Evolutionary conservation across 208 protist species (phyloP), one percentile per base, ranked within the genome.

Genomic region (Angomonas ambiguus): DNA sequence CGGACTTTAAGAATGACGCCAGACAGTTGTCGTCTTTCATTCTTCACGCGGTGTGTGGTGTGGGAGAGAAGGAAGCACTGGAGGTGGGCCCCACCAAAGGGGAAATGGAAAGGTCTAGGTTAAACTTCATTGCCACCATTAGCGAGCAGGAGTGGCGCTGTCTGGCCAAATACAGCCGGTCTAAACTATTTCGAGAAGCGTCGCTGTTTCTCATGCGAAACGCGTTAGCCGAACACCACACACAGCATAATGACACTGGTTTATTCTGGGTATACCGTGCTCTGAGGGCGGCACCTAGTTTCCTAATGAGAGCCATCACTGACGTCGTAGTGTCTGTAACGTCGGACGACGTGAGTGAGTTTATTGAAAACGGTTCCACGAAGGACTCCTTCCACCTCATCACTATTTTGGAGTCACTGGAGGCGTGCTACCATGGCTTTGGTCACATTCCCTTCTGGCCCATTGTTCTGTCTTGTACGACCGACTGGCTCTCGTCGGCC

Each of bases 91-190:
- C 28, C 24, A 28, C 2, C 28, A n/a, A 3, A 32, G 25, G 34
- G 22, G 24, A 59, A 10, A 20, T 24, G 5, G 10, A n/a, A 10
- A 27, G 25, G 11, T 11, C 24, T 11, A 10, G 28, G 25, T 3
- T 30, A 31, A 3, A 35, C 13, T 59, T 32, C 25, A 13, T 31
- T n/a, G 76, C 79, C 69, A 28, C 49, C 20, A 65, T 94, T 30
- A 79, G 45, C 4, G 69, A 79, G 20, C 76, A 87, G 28, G 78
- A 83, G 33, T 94, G 88, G 88, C 27, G 51, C 16, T 87, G 76
- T 33, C 24, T 94, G 22, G 72, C 77, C 6, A 22, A 69, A 20
- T 87, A 87, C 64, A 81, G 32, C 53, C 72, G 28, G 62, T 65
- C 30, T 73, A 71, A 41, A 69, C 74, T 51, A 51, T 88, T 20